These are phyloP conservation scores for Gossypium aridum DNA, from an alignment of 441 rosid species.

Conservation along the genomic window DNA sequence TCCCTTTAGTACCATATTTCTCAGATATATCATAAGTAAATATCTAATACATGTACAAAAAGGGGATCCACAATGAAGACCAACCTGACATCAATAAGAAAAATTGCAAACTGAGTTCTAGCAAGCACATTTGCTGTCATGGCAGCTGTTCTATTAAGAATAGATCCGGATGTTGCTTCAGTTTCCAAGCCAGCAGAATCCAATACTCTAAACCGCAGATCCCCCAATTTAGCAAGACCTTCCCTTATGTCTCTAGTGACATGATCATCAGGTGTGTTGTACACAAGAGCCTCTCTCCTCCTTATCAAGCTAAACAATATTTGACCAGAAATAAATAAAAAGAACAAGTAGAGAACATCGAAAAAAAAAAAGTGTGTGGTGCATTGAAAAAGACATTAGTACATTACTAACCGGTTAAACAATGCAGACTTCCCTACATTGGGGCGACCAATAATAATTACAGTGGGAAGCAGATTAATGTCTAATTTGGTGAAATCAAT, in stretches of 20 bases:
- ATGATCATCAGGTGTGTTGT: constrained; percentile 88
- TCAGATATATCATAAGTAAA: not conserved
- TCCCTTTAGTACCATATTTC: not conserved
- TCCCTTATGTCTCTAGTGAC: constrained; percentile 90
- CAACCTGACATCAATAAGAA: constrained; percentile 77
- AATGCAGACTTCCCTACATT: constrained; percentile 97
- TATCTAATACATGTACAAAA: not conserved
- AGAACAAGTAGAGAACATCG: not conserved
- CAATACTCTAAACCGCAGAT: constrained; percentile 72
- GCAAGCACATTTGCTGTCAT: constrained; percentile 82
- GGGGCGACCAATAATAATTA: constrained; percentile 81
- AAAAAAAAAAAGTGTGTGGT: not conserved
- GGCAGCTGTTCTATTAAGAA: constrained; percentile 71
- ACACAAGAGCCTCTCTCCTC: constrained; percentile 91
- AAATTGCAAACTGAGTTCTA: constrained; percentile 71
- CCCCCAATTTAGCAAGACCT: constrained; percentile 84
- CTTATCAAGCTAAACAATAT: constrained; percentile 52
- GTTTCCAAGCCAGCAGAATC: constrained; percentile 96
- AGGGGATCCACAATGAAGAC: not conserved
- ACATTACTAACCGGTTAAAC: constrained; percentile 55
- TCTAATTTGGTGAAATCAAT: constrained; percentile 68
- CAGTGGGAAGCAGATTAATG: constrained; percentile 59
- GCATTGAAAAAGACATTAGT: not conserved
- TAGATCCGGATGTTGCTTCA: constrained; percentile 79
- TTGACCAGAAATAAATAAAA: not conserved